Evolutionary conservation across 192 early-diverging fungal genomes (phyloP).

Genomic region (Globomyces pollinis-pini): DNA sequence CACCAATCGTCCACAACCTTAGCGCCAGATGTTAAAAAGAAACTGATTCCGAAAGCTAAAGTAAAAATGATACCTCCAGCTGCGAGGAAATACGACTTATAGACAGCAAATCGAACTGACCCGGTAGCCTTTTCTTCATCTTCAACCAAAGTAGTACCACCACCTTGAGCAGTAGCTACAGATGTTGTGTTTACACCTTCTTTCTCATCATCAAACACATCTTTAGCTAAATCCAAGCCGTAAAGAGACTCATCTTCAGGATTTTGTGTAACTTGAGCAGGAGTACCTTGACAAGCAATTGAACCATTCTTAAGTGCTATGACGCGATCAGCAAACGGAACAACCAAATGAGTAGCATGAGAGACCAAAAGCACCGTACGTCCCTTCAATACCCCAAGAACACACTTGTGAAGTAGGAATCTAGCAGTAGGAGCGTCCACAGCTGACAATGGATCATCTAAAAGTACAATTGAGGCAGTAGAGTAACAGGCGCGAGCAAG

Average conservation of each 20-base stretch:
- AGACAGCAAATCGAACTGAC: slow-evolving; percentile 25
- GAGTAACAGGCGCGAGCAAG: slow-evolving; percentile 72
- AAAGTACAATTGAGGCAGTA: slow-evolving; percentile 56
- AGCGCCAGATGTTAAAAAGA: slow-evolving; percentile 11
- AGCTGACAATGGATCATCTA: slow-evolving; percentile 86
- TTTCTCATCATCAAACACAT: slow-evolving; percentile 9
- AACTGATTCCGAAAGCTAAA: slow-evolving; percentile 7
- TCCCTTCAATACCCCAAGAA: slow-evolving; percentile 66
- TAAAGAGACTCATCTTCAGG: slow-evolving; percentile 11
- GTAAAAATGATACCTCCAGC: slow-evolving; percentile 31
- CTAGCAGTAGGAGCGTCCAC: slow-evolving; percentile 92
- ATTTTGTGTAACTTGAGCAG: slow-evolving; percentile 18
- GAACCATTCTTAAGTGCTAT: slow-evolving; percentile 35
- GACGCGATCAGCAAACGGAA: slow-evolving; percentile 32
- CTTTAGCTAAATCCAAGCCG: slow-evolving; percentile 1
- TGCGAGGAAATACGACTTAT: slow-evolving; percentile 29
- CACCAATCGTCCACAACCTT: slow-evolving; percentile 27
- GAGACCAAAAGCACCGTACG: slow-evolving; percentile 85
- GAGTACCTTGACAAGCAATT: slow-evolving; percentile 20
- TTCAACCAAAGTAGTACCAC: slow-evolving; percentile 32
- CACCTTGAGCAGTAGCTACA: slow-evolving; percentile 10
- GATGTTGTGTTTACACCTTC: slow-evolving; percentile 3
- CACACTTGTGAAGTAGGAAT: slow-evolving; percentile 70
- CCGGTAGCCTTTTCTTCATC: slow-evolving; percentile 32
- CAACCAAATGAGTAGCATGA: slow-evolving; percentile 48